Evolutionary conservation across 2,329 filamentous ascomycete genomes (phyloP), one percentile per base, ranked within the genome.

Genomic region (Ustulina deusta): DNA sequence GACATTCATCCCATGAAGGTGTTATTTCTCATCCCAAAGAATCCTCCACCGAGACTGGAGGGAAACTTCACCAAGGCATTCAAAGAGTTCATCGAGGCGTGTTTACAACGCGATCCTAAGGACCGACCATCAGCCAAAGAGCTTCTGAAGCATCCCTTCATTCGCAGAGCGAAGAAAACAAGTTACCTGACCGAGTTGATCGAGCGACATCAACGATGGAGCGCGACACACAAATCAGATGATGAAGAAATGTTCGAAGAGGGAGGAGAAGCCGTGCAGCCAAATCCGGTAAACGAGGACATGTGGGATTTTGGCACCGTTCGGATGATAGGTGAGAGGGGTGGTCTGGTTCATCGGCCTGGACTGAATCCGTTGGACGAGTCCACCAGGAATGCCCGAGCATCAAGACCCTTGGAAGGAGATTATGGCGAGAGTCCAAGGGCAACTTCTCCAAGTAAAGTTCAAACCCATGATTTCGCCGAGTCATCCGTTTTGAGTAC

Each of bases 1-100:
- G 94, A 97, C 75, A 97, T 97, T 56, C 95, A 98, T 80, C 95
- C 95, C 34, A 98, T 98, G 95, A 98, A 98, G 79, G 95, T 98
- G 2, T 83, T 98, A 7, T 98, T 98, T 77, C 85, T 98, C 56
- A 98, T 98, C 61, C 95, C 95, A 0, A 98, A 97, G 81, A 97
- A 97, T 76, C 88, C 93, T 0, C 92, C 95, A 0, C 96, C 95
- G 0, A 85, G 89, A 29, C 83, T 98, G 36, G 90, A 93, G 72
- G 93, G 92, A 17, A 91, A 93, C 74, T 96, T 94, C 76, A 93
- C 90, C 72, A 93, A 90, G 74, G 85, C 89, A 0, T 96, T 95
- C 81, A 95, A 94, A 77, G 93, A 95, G 61, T 95, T 95, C 75
- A 86, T 95, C 61, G 91, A 93, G 73, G 82, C 93, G 9, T 98